phyloP scores from a whole-genome alignment of 1,139 yeast species.

The Diutina sp. region DNA sequence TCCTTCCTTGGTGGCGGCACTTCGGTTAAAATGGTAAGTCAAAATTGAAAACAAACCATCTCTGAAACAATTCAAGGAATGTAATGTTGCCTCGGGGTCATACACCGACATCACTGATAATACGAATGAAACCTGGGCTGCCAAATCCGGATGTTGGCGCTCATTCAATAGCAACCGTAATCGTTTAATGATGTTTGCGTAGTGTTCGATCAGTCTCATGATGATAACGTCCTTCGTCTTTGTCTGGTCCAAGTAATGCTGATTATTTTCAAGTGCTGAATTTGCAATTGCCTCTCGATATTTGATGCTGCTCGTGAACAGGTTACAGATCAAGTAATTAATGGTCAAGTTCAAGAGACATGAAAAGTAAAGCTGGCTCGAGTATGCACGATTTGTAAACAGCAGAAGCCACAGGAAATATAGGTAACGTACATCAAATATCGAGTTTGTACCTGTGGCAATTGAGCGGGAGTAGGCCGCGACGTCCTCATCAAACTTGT shows the following conservation, averaged over 20 bases:
- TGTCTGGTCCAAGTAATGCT: not conserved
- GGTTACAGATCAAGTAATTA: constrained; percentile 22
- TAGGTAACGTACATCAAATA: constrained; percentile 18
- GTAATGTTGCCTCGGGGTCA: constrained; percentile 32
- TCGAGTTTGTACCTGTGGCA: constrained; percentile 15
- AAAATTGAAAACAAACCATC: constrained; percentile 30
- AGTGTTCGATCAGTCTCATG: constrained; percentile 21
- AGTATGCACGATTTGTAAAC: constrained; percentile 16
- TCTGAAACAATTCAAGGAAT: constrained; percentile 26
- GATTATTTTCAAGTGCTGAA: not conserved
- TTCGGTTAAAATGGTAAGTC: constrained; percentile 10
- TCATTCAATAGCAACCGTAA: constrained; percentile 18
- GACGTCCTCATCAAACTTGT: constrained; percentile 10
- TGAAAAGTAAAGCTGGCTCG: constrained; percentile 15
- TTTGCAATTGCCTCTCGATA: not conserved
- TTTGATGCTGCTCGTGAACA: not conserved
- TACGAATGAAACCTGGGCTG: constrained; percentile 26
- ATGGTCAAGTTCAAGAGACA: constrained; percentile 28
- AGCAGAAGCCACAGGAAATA: constrained; percentile 24
- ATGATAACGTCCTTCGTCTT: constrained; percentile 12
- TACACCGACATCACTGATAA: constrained; percentile 30
- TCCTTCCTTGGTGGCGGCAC: constrained; percentile 6
- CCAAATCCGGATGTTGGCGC: constrained; percentile 19
- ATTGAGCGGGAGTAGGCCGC: constrained; percentile 11
- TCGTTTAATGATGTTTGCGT: constrained; percentile 24